Base-by-base conservation (phyloP, 495 filamentous ascomycete species). In the Aspergillus heteromorphus region DNA sequence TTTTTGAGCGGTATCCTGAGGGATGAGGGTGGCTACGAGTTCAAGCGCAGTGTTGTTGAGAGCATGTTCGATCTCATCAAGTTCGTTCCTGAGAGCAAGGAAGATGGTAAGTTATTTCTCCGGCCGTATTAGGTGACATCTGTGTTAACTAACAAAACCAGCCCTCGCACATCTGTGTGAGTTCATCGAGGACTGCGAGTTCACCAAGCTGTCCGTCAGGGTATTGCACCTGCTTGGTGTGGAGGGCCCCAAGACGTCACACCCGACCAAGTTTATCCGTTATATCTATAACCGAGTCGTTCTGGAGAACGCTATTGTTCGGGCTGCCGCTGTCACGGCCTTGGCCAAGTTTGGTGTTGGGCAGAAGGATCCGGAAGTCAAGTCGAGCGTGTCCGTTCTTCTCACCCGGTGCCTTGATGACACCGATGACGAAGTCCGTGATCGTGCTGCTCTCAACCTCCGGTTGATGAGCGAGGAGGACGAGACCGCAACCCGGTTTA, bases 231-330 rank as follows among this genome's bases (percentile, higher is more conserved):
- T 97, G 23, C 82, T 99, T 29, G 93, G 95, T 59, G 78, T 88
- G 20, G 93, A 99, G 75, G 95, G 93, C 17, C 95, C 95, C 29
- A 95, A 91, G 77, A 97, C 95, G 5, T 84, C 88, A 5, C 88
- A 96, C 59, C 95, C 93, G 3, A 97, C 92, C 51, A 97, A 97
- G 78, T 99, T 96, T 61, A 95, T 99, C 65, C 88, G 93, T 11
- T 99, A 99, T 71, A 97, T 99, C 61, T 99, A 99, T 73, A 99
- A 99, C 75, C 86, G 93, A 30, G 93, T 99, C 17, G 95, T 97
- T 20, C 74, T 99, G 21, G 93, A 99, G 75, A 99, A 97, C 66
- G 89, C 93, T 20, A 88, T 96, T 55, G 91, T 99, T 38, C 85
- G 93, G 56, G 93, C 93, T 34, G 95, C 93, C 17, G 95, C 93